These are phyloP conservation scores for Cymbidium sinense DNA, from an alignment of 106 monocot genomes.

Conservation along the genomic window DNA sequence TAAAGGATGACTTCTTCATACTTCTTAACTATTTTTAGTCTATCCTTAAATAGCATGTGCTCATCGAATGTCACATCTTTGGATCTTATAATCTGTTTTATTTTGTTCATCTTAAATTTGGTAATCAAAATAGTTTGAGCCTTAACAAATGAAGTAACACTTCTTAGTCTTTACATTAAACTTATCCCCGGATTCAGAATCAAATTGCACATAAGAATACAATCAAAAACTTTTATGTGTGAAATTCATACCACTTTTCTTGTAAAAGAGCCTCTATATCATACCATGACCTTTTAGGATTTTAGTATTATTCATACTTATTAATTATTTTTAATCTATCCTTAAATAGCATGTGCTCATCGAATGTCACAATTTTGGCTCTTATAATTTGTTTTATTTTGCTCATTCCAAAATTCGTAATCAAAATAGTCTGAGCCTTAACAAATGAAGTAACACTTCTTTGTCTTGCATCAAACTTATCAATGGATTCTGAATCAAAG, in stretches of 20 bases:
- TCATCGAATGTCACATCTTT: not conserved
- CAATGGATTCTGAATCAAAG: not conserved
- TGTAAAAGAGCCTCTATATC: not conserved
- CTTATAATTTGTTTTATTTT: not conserved
- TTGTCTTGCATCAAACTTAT: not conserved
- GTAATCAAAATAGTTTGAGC: not conserved
- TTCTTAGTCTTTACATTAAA: not conserved
- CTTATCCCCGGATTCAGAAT: not conserved
- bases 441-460: not conserved
- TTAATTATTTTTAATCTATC: not conserved
- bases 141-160: not conserved
- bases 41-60: not conserved
- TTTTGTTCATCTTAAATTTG: not conserved
- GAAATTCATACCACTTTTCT: not conserved
- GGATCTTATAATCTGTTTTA: not conserved
- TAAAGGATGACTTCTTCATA: not conserved
- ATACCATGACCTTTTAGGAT: not conserved
- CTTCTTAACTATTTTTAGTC: not conserved
- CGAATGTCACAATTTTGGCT: not conserved
- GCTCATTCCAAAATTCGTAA: not conserved
- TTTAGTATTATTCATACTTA: not conserved
- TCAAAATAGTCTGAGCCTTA: not conserved
- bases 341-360: not conserved
- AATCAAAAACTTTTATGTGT: not conserved
- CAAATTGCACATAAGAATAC: not conserved